phyloP scores from a whole-genome alignment of 495 filamentous ascomycete species.

The Tetracladium marchalianum region DNA sequence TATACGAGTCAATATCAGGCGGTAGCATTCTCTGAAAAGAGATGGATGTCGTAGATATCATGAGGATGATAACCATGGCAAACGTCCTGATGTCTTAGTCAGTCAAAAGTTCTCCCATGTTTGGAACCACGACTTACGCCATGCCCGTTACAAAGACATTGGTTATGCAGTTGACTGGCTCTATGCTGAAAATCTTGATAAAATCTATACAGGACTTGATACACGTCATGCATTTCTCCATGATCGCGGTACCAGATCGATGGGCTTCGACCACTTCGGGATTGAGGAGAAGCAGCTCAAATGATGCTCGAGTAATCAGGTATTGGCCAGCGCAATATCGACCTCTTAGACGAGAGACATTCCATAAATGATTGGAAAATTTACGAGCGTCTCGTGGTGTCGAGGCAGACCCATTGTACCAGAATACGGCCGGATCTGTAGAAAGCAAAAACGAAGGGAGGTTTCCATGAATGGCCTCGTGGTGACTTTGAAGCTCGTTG shows the following conservation, averaged over 20 bases:
- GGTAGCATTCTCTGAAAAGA: background rate
- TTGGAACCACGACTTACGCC: background rate
- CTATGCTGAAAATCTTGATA: background rate
- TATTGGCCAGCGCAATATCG: background rate
- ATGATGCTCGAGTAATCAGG: background rate
- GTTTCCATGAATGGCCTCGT: background rate
- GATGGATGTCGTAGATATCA: background rate
- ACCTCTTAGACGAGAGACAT: background rate
- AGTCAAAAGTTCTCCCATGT: background rate
- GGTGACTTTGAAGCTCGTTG: background rate
- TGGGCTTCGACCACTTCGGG: background rate
- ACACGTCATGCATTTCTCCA: background rate
- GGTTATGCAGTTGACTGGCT: background rate
- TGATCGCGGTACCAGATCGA: background rate
- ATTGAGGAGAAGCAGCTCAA: background rate
- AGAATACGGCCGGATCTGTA: background rate
- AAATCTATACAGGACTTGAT: background rate
- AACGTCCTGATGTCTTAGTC: background rate
- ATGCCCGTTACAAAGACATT: background rate
- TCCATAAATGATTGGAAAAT: background rate
- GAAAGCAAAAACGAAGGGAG: background rate
- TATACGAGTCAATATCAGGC: background rate
- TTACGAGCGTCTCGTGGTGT: background rate
- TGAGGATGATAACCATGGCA: background rate
- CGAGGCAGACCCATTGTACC: background rate